Conservation (phyloP, 306 rosid species). For the Trichosanthes truncata region DNA sequence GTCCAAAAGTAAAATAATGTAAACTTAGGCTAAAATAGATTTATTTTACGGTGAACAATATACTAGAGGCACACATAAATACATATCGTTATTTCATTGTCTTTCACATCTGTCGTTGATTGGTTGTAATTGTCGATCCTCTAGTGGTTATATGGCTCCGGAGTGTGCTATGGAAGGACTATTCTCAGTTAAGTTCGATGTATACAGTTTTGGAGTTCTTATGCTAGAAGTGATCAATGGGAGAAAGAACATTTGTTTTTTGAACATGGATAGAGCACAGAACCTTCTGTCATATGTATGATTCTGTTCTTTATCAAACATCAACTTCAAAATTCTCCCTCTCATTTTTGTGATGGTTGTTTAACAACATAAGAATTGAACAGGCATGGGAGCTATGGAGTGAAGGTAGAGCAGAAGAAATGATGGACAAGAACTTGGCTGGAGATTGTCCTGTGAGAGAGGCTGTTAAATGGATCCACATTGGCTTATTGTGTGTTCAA, state of each 20-base stretch:
- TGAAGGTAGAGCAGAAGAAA: constrained; percentile 1
- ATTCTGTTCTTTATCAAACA: background rate
- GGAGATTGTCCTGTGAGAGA: constrained; percentile 9
- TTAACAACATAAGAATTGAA: background rate
- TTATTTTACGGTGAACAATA: no score
- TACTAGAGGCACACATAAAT: no score
- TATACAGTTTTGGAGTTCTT: background rate
- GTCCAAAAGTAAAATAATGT: background rate
- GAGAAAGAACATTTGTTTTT: background rate
- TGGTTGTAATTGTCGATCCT: background rate
- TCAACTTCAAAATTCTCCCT: background rate
- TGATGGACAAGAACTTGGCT: constrained; percentile 11
- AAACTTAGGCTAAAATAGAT: background rate
- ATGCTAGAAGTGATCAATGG: background rate
- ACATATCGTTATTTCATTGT: no score
- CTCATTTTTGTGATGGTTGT: background rate
- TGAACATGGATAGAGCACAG: background rate
- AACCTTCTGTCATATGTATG: background rate
- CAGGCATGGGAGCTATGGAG: constrained; percentile 30
- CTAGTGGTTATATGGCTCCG: background rate
- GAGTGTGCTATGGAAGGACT: background rate
- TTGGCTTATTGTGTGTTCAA: constrained; percentile 22
- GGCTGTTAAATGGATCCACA: constrained; percentile 21
- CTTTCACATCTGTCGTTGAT: background rate
- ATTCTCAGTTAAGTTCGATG: background rate